Base-by-base conservation (phyloP, 2,329 filamentous ascomycete genomes). In the Colletotrichum musicola region DNA sequence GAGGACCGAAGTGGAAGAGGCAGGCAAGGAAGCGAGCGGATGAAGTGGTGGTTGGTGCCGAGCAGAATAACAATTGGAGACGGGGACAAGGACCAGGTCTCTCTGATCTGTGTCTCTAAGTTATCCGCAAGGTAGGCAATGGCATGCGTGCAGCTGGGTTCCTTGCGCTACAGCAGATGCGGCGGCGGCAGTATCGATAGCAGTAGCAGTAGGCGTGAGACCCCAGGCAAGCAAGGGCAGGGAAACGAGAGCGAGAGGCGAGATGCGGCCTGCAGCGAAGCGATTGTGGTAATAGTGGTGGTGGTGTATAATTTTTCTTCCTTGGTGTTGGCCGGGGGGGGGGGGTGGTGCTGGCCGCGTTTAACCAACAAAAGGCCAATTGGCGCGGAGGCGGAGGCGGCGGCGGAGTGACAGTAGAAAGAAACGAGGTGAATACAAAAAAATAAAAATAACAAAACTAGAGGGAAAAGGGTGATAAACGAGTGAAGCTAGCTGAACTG, bases 41-140 rank as follows among this genome's bases (percentile, higher is more conserved):
- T n/a, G 62, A 49, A 60, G 47, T 60, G 62, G 55, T 54, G 62
- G 55, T 54, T 65, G 65, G 65, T 60, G 62, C 55, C 55, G 20
- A 55, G 42, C 54, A 65, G 55, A 22, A 20, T 16, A 44, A 44
- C 20, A 51, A 54, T 25, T 50, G 46, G 42, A 51, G 47, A 20
- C n/a, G 50, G 16, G 50, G 22, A 53, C 13, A 13, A 25, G 16
- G 49, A 27, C 49, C 13, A 51, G 49, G 49, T 20, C 16, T 51
- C 20, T 12, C 16, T 30, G 18, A 18, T 20, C 18, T 51, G 47
- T 20, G 25, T 35, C 30, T 51, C 20, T 20, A 51, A 46, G 46
- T 27, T 42, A 44, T 64, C 61, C 59, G 61, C 61, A 68, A 18
- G 30, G 30, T 9, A 35, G 30, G 7, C 30, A 35, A 10, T 35